Evolutionary conservation across 352 stramenopile genomes (phyloP).

Genomic region (Aphanomyces cochlioides): DNA sequence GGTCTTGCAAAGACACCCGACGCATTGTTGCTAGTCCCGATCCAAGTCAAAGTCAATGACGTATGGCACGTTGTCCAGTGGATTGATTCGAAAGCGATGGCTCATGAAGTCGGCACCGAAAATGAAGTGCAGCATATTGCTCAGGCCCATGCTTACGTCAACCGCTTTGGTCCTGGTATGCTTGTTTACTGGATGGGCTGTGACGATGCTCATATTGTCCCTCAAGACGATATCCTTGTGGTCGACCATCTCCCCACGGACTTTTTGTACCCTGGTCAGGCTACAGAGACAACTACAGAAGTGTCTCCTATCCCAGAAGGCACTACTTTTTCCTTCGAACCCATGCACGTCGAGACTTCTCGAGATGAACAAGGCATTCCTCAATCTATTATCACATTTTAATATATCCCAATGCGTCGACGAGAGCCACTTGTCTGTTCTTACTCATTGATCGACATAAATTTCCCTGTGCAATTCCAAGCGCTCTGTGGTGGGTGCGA

Average conservation of each 20-base stretch:
- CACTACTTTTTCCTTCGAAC: background rate
- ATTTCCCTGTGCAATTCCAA: background rate
- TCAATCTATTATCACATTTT: background rate
- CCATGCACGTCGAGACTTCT: slow-evolving; percentile 1
- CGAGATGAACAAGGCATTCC: slow-evolving; percentile 8
- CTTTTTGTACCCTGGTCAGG: slow-evolving; percentile 51
- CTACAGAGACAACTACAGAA: too few species aligned
- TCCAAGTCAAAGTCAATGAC: slow-evolving; percentile 61
- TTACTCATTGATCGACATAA: background rate
- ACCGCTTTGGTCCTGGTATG: slow-evolving; percentile 79
- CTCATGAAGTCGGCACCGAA: slow-evolving; percentile 72
- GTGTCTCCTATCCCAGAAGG: background rate
- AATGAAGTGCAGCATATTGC: slow-evolving; percentile 30
- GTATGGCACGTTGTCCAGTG: slow-evolving; percentile 72
- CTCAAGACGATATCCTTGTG: slow-evolving; percentile 48
- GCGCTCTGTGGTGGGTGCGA: too few species aligned
- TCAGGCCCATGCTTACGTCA: slow-evolving; percentile 73
- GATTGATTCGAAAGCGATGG: slow-evolving; percentile 91
- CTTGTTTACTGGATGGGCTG: slow-evolving; percentile 87
- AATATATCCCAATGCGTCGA: background rate
- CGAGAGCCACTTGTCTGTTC: too few species aligned
- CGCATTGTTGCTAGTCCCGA: slow-evolving; percentile 69
- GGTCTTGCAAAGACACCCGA: slow-evolving; percentile 85
- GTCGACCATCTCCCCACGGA: slow-evolving; percentile 50
- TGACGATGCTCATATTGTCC: slow-evolving; percentile 50